Conservation (phyloP, 495 filamentous ascomycete genomes). For the Thermothielavioides terrestris region DNA sequence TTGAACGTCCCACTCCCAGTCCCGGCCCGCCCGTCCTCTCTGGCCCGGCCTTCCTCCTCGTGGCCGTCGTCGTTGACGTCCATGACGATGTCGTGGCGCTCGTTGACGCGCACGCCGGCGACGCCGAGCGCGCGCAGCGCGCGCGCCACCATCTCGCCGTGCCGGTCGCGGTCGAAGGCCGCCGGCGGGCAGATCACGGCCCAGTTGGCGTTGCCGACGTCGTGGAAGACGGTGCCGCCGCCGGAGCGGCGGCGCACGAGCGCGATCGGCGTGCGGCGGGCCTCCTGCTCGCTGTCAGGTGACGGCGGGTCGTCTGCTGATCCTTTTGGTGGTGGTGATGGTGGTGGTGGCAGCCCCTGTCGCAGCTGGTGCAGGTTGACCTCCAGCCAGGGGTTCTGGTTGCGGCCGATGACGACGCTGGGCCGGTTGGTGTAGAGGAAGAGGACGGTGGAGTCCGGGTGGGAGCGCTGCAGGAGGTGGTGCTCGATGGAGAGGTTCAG, state of each 20-base stretch:
- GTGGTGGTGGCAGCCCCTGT: background rate
- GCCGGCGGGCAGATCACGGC: constrained; percentile 72
- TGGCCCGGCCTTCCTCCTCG: no score
- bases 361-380: constrained; percentile 58
- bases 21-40: no score
- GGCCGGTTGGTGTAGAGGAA: constrained; percentile 84
- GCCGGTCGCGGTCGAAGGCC: constrained; percentile 70
- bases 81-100: constrained; percentile 87
- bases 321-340: background rate
- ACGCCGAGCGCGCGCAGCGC: constrained; percentile 54
- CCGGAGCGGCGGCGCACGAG: constrained; percentile 79
- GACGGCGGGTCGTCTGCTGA: background rate
- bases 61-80: constrained; percentile 27
- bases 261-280: constrained; percentile 24
- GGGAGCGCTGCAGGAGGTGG: constrained; percentile 66
- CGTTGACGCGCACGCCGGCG: constrained; percentile 57
- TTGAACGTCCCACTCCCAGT: constrained; percentile 49
- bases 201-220: constrained; percentile 87
- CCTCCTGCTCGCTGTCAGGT: background rate
- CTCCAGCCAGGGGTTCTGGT: constrained; percentile 96
- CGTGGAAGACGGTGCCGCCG: constrained; percentile 90
- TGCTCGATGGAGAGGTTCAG: constrained; percentile 95
- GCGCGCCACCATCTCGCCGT: constrained; percentile 82
- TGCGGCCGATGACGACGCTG: constrained; percentile 82
- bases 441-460: constrained; percentile 61